Percentiles rank a stretch among this genome's conserved stretches.
Evolutionary conservation across 345 rosid genomes (phyloP).

Genomic region (Linum usitatissimum): DNA sequence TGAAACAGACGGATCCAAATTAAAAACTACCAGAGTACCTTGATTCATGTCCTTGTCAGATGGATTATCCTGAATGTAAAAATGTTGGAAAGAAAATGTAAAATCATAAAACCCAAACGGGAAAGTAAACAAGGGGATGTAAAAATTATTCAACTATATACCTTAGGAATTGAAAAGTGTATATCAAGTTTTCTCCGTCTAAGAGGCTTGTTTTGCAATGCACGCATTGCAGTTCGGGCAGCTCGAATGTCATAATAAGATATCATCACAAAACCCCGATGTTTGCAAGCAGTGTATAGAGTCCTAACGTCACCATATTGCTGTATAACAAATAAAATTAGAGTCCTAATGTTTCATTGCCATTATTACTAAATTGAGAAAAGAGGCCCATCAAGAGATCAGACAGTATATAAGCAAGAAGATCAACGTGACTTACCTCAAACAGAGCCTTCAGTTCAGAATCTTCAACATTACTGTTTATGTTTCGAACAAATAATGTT

Average conservation of each 20-base stretch:
- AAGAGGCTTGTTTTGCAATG: conserved; percentile 78
- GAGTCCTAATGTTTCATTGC: conserved; percentile 11
- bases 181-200: conserved; percentile 84
- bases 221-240: conserved; percentile 90
- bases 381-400: background rate
- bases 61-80: conserved; percentile 62
- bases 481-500: conserved; percentile 85
- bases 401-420: background rate
- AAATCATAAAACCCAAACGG: background rate
- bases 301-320: conserved; percentile 92
- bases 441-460: conserved; percentile 72
- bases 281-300: conserved; percentile 88
- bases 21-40: conserved; percentile 88
- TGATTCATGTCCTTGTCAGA: conserved; percentile 92
- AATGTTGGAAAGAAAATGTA: conserved; percentile 5
- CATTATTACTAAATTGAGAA: background rate
- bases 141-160: conserved; percentile 14
- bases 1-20: conserved; percentile 79
- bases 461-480: conserved; percentile 90
- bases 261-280: conserved; percentile 95
- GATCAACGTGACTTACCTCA: conserved; percentile 39
- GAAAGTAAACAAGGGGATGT: background rate
- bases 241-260: conserved; percentile 87
- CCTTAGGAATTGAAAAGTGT: conserved; percentile 97
- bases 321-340: conserved; percentile 29